These are phyloP conservation scores for Dissophora globulifera DNA, from an alignment of 192 early-diverging fungal species.

Conservation along the genomic window DNA sequence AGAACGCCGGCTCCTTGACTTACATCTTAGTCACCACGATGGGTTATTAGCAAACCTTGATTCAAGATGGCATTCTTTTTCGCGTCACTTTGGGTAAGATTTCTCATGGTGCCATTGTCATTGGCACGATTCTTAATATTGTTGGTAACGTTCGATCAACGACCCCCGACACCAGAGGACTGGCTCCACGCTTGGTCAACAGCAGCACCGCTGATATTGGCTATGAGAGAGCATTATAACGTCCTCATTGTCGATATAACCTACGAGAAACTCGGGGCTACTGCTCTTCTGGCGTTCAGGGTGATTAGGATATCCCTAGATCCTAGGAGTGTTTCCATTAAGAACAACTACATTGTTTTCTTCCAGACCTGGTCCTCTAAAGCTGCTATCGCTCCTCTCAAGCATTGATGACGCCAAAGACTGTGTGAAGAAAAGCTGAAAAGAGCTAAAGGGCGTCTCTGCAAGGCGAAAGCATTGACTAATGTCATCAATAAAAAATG, in stretches of 20 bases:
- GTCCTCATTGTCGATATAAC: conserved; percentile 51
- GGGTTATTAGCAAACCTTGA: conserved; percentile 66
- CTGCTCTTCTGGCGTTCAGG: conserved; percentile 40
- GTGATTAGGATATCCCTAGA: conserved; percentile 46
- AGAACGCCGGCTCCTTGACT: conserved; percentile 59
- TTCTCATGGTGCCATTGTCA: conserved; percentile 28
- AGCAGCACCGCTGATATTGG: conserved; percentile 23
- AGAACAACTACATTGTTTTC: conserved; percentile 73
- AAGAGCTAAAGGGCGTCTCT: too few species aligned
- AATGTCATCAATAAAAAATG: too few species aligned
- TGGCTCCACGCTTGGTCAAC: conserved; percentile 18
- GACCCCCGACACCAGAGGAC: conserved; percentile 18
- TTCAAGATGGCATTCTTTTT: conserved; percentile 56
- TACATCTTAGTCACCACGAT: conserved; percentile 63
- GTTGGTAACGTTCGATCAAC: conserved; percentile 53
- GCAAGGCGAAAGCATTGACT: too few species aligned
- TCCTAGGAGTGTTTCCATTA: conserved; percentile 73
- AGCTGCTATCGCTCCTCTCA: conserved; percentile 65
- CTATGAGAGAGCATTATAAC: conserved; percentile 47
- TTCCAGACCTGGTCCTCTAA: conserved; percentile 60
- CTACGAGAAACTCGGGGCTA: conserved; percentile 26
- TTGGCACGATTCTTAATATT: conserved; percentile 69
- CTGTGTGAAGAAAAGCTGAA: not conserved
- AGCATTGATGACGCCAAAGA: not conserved
- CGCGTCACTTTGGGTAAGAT: conserved; percentile 41